phyloP scores from a whole-genome alignment of 2,329 filamentous ascomycete genomes.

The Claviceps purpurea region DNA sequence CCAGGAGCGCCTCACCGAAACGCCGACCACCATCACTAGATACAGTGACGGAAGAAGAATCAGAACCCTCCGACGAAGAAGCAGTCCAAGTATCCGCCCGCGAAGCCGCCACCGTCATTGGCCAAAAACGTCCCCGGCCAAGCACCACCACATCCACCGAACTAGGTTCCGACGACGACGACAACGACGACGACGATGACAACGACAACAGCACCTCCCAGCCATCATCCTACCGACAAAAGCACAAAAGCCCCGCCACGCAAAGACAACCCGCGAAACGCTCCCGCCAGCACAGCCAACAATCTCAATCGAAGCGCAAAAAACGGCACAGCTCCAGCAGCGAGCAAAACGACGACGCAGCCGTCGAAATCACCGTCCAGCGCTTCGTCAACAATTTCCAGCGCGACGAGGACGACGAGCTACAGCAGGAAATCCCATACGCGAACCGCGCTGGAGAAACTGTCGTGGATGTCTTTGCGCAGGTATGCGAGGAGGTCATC shows the following conservation, averaged over 20 bases:
- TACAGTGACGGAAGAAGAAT: neutral
- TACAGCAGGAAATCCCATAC: slow-evolving; percentile 39
- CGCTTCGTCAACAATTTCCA: slow-evolving; percentile 38
- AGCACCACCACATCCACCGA: slow-evolving; percentile 27
- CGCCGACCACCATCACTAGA: neutral
- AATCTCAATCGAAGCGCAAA: slow-evolving; percentile 7
- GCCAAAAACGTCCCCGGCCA: slow-evolving; percentile 29
- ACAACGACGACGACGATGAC: slow-evolving; percentile 10
- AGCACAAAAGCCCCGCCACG: slow-evolving; percentile 25
- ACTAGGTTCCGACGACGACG: slow-evolving; percentile 18
- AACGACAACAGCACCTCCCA: neutral
- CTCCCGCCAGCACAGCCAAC: slow-evolving; percentile 3
- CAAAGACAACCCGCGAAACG: slow-evolving; percentile 24
- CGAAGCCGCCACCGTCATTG: slow-evolving; percentile 29
- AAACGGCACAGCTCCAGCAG: slow-evolving; percentile 12
- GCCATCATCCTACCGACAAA: neutral
- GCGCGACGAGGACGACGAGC: slow-evolving; percentile 28
- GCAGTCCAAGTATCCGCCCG: slow-evolving; percentile 30
- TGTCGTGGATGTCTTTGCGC: slow-evolving; percentile 46
- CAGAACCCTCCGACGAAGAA: slow-evolving; percentile 15
- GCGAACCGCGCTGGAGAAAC: slow-evolving; percentile 43
- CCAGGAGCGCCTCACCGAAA: neutral
- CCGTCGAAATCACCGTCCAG: slow-evolving; percentile 45
- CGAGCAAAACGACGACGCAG: slow-evolving; percentile 13
- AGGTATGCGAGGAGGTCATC: slow-evolving; percentile 48